phyloP scores from a whole-genome alignment of 371 early-diverging fungal genomes.

The Mucor lusitanicus region DNA sequence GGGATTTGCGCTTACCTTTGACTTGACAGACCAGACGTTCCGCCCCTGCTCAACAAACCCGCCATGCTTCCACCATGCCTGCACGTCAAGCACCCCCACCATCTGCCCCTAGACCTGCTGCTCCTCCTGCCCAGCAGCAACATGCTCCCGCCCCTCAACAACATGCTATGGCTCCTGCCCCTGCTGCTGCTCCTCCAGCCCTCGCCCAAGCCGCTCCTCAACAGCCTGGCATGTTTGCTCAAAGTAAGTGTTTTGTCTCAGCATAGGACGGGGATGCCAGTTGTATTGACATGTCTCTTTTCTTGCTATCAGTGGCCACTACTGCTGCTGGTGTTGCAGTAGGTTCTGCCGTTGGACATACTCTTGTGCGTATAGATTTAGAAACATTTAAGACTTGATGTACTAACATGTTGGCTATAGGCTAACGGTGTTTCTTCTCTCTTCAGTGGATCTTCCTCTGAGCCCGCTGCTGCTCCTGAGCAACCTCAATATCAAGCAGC shows the following conservation, averaged over 20 bases:
- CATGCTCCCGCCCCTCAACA: conserved; percentile 43
- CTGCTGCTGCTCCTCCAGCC: conserved; percentile 47
- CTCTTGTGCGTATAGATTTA: conserved; percentile 54
- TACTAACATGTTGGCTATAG: conserved; percentile 33
- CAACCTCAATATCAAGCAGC: conserved; percentile 42
- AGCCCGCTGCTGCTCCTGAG: conserved; percentile 35
- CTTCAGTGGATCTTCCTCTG: conserved; percentile 57
- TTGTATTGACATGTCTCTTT: not conserved
- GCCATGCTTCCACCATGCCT: conserved; percentile 74
- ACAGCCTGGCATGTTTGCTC: conserved; percentile 78
- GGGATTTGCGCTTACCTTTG: not conserved
- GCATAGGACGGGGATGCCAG: not conserved
- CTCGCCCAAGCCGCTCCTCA: conserved; percentile 60
- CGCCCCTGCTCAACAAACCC: conserved; percentile 66
- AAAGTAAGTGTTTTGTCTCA: conserved; percentile 37
- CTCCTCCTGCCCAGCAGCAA: conserved; percentile 38
- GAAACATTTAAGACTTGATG: not conserved
- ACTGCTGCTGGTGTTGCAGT: conserved; percentile 95
- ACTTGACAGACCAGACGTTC: conserved; percentile 49
- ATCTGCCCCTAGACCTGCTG: conserved; percentile 52
- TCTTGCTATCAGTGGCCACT: conserved; percentile 77
- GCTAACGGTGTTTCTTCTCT: conserved; percentile 72
- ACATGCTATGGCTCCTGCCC: conserved; percentile 47
- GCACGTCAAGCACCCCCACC: conserved; percentile 66
- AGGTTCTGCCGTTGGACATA: conserved; percentile 81